Evolutionary conservation across 306 rosid genomes (phyloP).

Genomic region (Cucurbita moschata): DNA sequence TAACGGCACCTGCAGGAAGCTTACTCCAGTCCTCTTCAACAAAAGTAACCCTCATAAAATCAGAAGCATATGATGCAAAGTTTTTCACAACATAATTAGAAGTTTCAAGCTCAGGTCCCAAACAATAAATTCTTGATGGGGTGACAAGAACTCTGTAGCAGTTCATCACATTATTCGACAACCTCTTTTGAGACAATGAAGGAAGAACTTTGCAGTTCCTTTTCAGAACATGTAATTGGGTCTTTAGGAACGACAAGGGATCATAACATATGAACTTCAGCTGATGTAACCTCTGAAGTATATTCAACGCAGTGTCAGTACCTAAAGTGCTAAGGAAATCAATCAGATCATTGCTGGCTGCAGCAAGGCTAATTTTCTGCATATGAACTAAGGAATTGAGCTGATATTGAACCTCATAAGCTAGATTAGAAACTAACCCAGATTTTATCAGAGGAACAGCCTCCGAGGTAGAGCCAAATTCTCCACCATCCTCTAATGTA

Average conservation of each 20-base stretch:
- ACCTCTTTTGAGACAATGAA: constrained; percentile 27
- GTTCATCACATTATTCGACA: constrained; percentile 57
- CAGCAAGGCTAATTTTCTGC: constrained; percentile 59
- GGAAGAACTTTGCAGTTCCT: constrained; percentile 15
- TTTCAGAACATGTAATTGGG: constrained; percentile 29
- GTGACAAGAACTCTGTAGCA: constrained; percentile 81
- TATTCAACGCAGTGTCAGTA: constrained; percentile 28
- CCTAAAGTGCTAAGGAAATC: constrained; percentile 36
- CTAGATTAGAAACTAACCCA: constrained; percentile 18
- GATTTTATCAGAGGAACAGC: constrained; percentile 58
- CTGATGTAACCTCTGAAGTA: constrained; percentile 68
- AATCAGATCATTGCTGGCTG: constrained; percentile 40
- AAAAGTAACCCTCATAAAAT: constrained; percentile 78
- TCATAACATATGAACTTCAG: constrained; percentile 51
- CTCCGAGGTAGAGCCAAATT: constrained; percentile 28
- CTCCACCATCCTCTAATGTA: constrained; percentile 35
- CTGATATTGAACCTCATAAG: constrained; percentile 65
- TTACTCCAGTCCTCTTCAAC: constrained; percentile 92
- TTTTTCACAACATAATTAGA: constrained; percentile 80
- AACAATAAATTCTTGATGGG: constrained; percentile 69
- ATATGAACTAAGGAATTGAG: constrained; percentile 76
- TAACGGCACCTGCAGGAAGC: constrained; percentile 55
- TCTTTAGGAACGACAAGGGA: constrained; percentile 41
- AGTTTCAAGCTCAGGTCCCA: constrained; percentile 90
- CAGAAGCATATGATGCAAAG: constrained; percentile 56